These are phyloP conservation scores for Cladosporium sp. DNA, from an alignment of 2,329 filamentous ascomycete species.

Conservation along the genomic window DNA sequence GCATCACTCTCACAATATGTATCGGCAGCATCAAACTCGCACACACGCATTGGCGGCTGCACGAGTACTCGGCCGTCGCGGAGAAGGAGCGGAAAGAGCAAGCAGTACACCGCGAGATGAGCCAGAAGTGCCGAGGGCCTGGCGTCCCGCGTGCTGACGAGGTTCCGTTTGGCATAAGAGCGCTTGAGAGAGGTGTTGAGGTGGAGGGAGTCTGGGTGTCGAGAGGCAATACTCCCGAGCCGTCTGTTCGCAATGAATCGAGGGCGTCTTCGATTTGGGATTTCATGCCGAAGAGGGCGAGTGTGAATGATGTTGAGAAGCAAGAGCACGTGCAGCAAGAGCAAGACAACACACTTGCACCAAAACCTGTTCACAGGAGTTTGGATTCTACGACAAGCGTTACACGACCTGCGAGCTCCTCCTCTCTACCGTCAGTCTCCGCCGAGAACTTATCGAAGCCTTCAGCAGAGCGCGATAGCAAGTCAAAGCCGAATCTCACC, in stretches of 20 bases:
- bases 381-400: not conserved
- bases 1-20: conserved; percentile 68
- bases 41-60: conserved; percentile 43
- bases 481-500: conserved; percentile 1
- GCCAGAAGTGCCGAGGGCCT: conserved; percentile 31
- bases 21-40: conserved; percentile 67
- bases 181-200: conserved; percentile 78
- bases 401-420: not conserved
- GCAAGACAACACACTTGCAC: not conserved
- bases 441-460: not conserved
- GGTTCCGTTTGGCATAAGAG: conserved; percentile 82
- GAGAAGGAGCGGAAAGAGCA: conserved; percentile 34
- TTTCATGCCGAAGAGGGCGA: conserved; percentile 12
- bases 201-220: conserved; percentile 74
- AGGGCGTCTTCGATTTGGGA: conserved; percentile 12
- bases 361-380: not conserved
- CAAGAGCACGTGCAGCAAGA: not conserved
- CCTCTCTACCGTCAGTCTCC: not conserved
- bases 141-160: conserved; percentile 56
- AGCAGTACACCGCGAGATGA: conserved; percentile 36
- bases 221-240: conserved; percentile 43
- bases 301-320: conserved; percentile 12
- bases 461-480: not conserved
- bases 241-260: conserved; percentile 5
- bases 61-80: conserved; percentile 41